phyloP scores from a whole-genome alignment of 768 basidiomycete species.

The Leccinum arenicola region DNA sequence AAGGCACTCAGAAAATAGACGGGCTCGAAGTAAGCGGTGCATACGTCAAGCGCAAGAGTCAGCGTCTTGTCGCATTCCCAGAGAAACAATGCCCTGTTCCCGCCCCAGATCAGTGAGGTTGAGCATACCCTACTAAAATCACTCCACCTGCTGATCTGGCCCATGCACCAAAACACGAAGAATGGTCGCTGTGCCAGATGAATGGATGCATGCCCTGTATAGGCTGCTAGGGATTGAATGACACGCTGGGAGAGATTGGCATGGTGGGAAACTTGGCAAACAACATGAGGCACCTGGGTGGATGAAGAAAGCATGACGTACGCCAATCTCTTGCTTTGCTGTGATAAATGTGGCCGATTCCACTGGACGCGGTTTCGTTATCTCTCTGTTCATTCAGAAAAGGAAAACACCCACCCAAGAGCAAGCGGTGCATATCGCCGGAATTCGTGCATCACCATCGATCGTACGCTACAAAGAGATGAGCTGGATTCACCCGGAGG shows the following conservation, averaged over 20 bases:
- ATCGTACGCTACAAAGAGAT: constrained; percentile 49
- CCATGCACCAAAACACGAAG: constrained; percentile 76
- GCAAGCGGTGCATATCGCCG: constrained; percentile 60
- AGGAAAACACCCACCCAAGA: constrained; percentile 42
- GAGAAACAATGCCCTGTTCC: constrained; percentile 48
- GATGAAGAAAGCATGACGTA: constrained; percentile 35
- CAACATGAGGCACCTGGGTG: constrained; percentile 4
- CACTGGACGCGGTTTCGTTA: constrained; percentile 28
- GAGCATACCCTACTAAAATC: neutral
- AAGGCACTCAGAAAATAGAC: constrained; percentile 59
- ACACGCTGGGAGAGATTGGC: constrained; percentile 55
- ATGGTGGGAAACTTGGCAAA: constrained; percentile 55
- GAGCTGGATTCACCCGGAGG: constrained; percentile 1
- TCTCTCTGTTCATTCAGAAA: neutral
- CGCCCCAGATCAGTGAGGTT: constrained; percentile 12
- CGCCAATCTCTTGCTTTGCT: constrained; percentile 67
- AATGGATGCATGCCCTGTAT: constrained; percentile 51
- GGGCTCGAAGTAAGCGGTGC: constrained; percentile 56
- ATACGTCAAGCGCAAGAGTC: constrained; percentile 58
- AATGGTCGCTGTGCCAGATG: constrained; percentile 58
- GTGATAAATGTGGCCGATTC: constrained; percentile 46
- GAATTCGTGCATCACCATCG: constrained; percentile 70
- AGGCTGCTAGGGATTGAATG: constrained; percentile 54
- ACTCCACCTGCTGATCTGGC: constrained; percentile 56
- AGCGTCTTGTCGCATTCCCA: constrained; percentile 62